These are phyloP conservation scores for Pseudogymnoascus destructans DNA, from an alignment of 2,329 filamentous ascomycete genomes.

Conservation along the genomic window DNA sequence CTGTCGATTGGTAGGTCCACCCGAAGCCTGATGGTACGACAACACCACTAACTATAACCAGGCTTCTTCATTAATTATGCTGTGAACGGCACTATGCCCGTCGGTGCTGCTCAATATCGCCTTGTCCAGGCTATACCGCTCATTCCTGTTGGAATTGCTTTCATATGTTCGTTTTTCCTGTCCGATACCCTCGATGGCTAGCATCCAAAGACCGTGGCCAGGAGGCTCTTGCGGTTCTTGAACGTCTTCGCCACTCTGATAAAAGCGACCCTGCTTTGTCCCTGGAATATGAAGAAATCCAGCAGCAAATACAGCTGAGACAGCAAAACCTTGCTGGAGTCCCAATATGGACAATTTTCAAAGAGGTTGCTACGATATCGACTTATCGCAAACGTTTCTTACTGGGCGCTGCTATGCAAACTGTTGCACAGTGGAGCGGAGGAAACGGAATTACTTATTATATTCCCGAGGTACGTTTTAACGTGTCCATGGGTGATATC, in stretches of 20 bases:
- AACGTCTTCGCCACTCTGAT: conserved; percentile 32
- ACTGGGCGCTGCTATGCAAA: conserved; percentile 40
- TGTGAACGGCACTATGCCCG: conserved; percentile 32
- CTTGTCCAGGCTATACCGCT: conserved; percentile 41
- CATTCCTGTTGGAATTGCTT: conserved; percentile 37
- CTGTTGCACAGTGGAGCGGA: conserved; percentile 43
- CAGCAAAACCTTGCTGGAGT: conserved; percentile 29
- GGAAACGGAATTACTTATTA: conserved; percentile 47
- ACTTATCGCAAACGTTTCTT: conserved; percentile 40
- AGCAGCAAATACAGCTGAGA: conserved; percentile 29
- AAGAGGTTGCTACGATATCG: conserved; percentile 33
- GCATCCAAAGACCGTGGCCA: conserved; percentile 34
- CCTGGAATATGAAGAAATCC: conserved; percentile 34
- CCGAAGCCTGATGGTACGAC: not conserved
- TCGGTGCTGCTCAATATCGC: conserved; percentile 39
- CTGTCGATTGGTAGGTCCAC: conserved; percentile 33
- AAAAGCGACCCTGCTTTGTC: conserved; percentile 28
- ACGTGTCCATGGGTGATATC: not conserved
- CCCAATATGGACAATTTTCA: conserved; percentile 33
- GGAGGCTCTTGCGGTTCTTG: conserved; percentile 34
- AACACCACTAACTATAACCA: conserved; percentile 17
- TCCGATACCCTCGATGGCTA: conserved; percentile 43
- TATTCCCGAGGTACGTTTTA: conserved; percentile 29
- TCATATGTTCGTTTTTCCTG: conserved; percentile 36
- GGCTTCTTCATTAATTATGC: conserved; percentile 46